These are phyloP conservation scores for Exophiala xenobiotica DNA, from an alignment of 2,329 filamentous ascomycete genomes.

Conservation along the genomic window DNA sequence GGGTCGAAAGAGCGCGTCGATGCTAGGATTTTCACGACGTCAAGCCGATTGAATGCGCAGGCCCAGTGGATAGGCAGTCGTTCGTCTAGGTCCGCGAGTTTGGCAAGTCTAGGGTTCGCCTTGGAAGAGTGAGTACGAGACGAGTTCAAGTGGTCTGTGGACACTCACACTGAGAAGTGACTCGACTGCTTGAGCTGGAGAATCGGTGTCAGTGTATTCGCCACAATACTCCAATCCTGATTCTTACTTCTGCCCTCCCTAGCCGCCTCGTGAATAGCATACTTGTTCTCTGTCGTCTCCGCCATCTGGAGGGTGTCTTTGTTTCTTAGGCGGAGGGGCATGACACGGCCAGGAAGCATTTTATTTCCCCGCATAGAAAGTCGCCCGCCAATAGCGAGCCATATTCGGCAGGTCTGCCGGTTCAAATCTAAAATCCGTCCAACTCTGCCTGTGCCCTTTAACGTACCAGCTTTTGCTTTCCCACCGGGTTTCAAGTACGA, in stretches of 20 bases:
- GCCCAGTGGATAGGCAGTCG: conserved; percentile 95
- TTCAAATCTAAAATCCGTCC: background rate
- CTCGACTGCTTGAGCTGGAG: conserved; percentile 16
- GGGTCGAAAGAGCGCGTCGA: conserved; percentile 29
- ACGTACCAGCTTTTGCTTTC: no score
- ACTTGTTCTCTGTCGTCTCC: conserved; percentile 53
- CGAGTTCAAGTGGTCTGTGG: background rate
- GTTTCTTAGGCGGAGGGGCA: background rate
- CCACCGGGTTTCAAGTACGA: background rate
- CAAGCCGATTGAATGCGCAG: conserved; percentile 73
- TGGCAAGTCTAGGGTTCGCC: conserved; percentile 72
- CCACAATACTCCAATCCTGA: no score
- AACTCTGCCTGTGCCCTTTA: background rate
- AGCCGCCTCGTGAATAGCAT: conserved; percentile 81
- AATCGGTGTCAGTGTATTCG: no score
- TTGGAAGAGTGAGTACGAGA: background rate
- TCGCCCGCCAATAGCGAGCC: background rate
- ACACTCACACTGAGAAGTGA: conserved; percentile 1
- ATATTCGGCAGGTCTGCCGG: background rate
- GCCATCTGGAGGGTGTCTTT: background rate
- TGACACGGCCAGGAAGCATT: background rate
- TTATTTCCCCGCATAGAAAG: background rate
- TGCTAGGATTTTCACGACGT: conserved; percentile 68
- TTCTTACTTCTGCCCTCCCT: conserved; percentile 76
- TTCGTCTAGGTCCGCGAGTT: conserved; percentile 76